Evolutionary conservation across 345 rosid genomes (phyloP), one percentile per base, ranked within the genome.

Genomic region (Hirschfeldia incana): DNA sequence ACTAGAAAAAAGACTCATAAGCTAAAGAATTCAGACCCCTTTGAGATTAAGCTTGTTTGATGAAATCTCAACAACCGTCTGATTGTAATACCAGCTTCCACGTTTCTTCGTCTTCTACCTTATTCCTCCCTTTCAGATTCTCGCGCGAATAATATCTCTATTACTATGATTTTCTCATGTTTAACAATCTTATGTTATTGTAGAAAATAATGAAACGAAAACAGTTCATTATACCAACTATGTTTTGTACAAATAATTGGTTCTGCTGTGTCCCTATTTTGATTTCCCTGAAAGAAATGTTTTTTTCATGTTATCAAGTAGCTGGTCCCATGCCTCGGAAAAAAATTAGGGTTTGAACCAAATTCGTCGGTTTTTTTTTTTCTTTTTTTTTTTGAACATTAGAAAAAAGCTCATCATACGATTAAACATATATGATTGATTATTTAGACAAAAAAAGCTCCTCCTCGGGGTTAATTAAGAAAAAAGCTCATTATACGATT

Each of bases 71-170:
- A 33, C 78, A 46, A 67, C 82, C 82, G 21, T 67, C 39, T 13
- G 69, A 79, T 73, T 78, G 53, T 59, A 65, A 32, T 33, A 21
- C 33, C 73, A 67, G 29, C 2, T 72, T 73, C 82, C 70, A 60
- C 46, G 65, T 60, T 73, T 46, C 78, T 67, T 65, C 68, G 61
- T 67, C 68, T 65, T 72, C 76, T 10, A 63, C 21, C 57, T 51
- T n/a, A 51, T 51, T 5, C 66, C 26, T 16, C 46, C 15, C 4
- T 57, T 78, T 46, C 15, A 26, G 28, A 67, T 79, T 49, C 69
- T 49, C 64, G 65, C 69, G 34, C 64, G 65, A 63, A 79, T 74
- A 68, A 79, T 79, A 74, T 79, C 78, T 73, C 46, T 26, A 67
- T 68, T 9, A 49, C 29, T 49, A 49, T 60, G 78, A 73, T 67